Evolutionary conservation across 1,284 basidiomycete genomes (phyloP), one percentile per base, ranked within the genome.

Genomic region (Tetrapyrgos nigripes): DNA sequence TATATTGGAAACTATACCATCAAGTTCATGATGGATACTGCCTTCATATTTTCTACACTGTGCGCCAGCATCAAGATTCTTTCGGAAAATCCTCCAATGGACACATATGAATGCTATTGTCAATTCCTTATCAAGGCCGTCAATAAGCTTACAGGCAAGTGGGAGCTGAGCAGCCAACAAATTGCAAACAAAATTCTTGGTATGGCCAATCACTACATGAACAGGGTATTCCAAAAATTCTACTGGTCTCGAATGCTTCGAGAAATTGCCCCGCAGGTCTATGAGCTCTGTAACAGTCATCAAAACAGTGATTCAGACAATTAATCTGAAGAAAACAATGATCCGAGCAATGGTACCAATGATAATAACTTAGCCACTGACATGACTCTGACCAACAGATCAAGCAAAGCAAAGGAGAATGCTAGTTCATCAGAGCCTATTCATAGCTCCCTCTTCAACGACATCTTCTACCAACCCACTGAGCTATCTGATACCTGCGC

Each of bases 161-260:
- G 55, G 3, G 62, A 64, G 29, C 27, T 64, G 1, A 61, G 60
- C 2, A 50, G 62, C 6, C 62, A 64, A 51, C 58, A 58, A 45
- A 61, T 62, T 35, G 63, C 63, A n/a, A 51, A 49, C 45, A 23
- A 44, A 1, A 46, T 64, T 3, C 13, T 64, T 4, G 51, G 56
- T 2, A 60, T 53, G 13, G n/a, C 37, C 1, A 58, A 48, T 26
- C 55, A 59, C 33, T 57, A 62, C 17, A 60, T 60, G 27, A 53
- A 62, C 50, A 23, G 44, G 5, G 37, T 8, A 0, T 64, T 52
- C 24, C 28, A 33, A 2, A 37, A 33, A 8, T 62, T 54, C 33
- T 64, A 50, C 35, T 64, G 62, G 62, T 59, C 60, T 1, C 51
- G 54, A 1, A 48, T 62, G 24, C 27, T 64, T 3, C 27, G 58